A percentile compares a stretch with the other conserved stretches of the same genome.
These are phyloP conservation scores for Clitopilus hobsonii DNA, from an alignment of 768 basidiomycete genomes.

Conservation along the genomic window DNA sequence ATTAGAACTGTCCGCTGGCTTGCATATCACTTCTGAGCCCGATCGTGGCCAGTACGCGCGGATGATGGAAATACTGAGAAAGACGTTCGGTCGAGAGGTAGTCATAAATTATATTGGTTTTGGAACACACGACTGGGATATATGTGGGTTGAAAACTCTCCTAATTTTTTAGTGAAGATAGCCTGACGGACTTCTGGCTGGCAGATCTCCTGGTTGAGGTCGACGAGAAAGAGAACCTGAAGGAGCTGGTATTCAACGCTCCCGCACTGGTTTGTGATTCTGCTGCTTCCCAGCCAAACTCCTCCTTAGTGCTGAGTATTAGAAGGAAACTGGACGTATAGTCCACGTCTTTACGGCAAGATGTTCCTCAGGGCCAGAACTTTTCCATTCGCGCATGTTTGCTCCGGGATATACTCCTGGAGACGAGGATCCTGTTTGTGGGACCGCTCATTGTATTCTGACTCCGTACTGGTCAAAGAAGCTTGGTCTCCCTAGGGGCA, in stretches of 20 bases:
- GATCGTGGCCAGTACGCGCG: constrained; percentile 22
- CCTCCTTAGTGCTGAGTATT: neutral
- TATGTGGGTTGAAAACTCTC: too few species aligned
- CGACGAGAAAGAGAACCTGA: constrained; percentile 21
- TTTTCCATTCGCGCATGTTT: constrained; percentile 50
- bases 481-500: constrained; percentile 21
- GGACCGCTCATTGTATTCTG: constrained; percentile 46
- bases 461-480: constrained; percentile 46
- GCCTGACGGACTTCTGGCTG: too few species aligned
- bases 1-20: constrained; percentile 35
- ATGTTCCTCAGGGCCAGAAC: constrained; percentile 22
- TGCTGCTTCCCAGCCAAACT: neutral
- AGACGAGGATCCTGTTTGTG: constrained; percentile 50
- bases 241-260: constrained; percentile 17
- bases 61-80: constrained; percentile 23
- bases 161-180: too few species aligned
- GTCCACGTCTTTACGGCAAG: constrained; percentile 36
- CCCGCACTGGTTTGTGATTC: constrained; percentile 26
- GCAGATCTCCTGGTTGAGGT: constrained; percentile 37
- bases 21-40: constrained; percentile 18
- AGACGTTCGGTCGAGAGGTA: constrained; percentile 35
- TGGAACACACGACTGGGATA: constrained; percentile 27
- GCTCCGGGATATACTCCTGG: constrained; percentile 25
- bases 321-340: constrained; percentile 28
- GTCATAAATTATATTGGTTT: constrained; percentile 29